Percentiles rank a stretch among this genome's conserved stretches.
phyloP scores from a whole-genome alignment of 2,329 filamentous ascomycete genomes.

The Diaporthe sp. region DNA sequence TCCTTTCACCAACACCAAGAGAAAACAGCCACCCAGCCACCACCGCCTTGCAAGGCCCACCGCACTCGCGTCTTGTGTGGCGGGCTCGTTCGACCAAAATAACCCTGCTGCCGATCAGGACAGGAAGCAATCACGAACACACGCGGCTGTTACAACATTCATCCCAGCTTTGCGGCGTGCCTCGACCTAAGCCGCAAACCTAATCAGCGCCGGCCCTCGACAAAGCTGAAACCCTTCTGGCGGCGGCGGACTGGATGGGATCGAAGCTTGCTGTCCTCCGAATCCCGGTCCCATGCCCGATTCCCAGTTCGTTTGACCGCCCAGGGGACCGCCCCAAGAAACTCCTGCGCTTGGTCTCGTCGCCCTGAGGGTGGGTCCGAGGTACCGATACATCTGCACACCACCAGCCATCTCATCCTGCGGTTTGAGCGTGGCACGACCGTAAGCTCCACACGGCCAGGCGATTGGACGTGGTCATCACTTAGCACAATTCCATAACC shows the following conservation, averaged over 20 bases:
- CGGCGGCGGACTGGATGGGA: conserved; percentile 14
- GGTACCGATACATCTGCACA: conserved; percentile 11
- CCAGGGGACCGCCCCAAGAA: neutral
- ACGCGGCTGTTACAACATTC: neutral
- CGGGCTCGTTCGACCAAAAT: neutral
- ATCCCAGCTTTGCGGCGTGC: conserved; percentile 9
- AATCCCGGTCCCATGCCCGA: conserved; percentile 6
- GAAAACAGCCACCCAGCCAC: neutral
- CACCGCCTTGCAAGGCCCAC: neutral
- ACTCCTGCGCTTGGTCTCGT: neutral
- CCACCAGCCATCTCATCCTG: conserved; percentile 7
- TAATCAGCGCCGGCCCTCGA: conserved; percentile 1
- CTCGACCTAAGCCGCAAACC: conserved; percentile 4
- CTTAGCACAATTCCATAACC: neutral
- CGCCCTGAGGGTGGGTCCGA: conserved; percentile 8
- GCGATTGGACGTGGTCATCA: neutral
- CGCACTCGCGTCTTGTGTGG: neutral
- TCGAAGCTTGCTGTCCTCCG: conserved; percentile 15
- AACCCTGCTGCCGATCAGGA: conserved; percentile 14
- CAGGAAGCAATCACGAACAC: conserved; percentile 9
- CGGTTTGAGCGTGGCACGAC: conserved; percentile 17
- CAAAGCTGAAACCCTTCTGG: conserved; percentile 23
- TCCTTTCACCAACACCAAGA: neutral
- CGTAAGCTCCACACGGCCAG: conserved; percentile 4
- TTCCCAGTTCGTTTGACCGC: conserved; percentile 16